Evolutionary conservation across 306 rosid species (phyloP).

Genomic region (Senna siamea): DNA sequence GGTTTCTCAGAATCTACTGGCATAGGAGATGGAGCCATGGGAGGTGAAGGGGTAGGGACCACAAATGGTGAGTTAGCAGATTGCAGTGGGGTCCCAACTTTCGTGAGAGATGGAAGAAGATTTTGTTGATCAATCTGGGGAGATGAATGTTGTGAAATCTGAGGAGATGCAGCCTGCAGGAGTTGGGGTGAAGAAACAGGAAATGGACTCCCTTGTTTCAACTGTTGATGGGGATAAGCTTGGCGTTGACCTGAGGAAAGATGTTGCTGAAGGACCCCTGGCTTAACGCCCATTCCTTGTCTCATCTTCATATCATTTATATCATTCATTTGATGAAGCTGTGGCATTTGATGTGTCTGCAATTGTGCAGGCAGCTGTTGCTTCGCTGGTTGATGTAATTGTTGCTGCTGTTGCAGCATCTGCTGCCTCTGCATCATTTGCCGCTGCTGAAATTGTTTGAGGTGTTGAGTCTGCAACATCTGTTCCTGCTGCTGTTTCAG

Average conservation of each 20-base stretch:
- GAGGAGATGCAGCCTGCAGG: constrained; percentile 92
- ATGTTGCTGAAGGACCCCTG: constrained; percentile 80
- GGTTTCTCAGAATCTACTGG: constrained; percentile 93
- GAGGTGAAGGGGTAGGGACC: constrained; percentile 88
- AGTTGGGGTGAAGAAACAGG: constrained; percentile 76
- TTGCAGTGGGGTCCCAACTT: constrained; percentile 88
- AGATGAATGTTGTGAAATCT: constrained; percentile 89
- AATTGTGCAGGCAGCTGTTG: constrained; percentile 65
- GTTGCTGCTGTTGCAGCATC: constrained; percentile 55
- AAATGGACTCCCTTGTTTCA: constrained; percentile 72
- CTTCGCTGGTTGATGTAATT: constrained; percentile 67
- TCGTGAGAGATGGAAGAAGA: constrained; percentile 62
- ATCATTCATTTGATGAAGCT: constrained; percentile 81
- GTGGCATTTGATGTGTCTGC: constrained; percentile 78
- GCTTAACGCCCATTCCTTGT: constrained; percentile 65
- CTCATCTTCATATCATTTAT: constrained; percentile 78
- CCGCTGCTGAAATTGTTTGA: constrained; percentile 59
- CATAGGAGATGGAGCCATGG: constrained; percentile 94
- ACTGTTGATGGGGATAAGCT: constrained; percentile 72
- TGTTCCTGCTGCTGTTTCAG: constrained; percentile 73
- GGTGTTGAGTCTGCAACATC: constrained; percentile 62
- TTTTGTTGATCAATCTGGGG: constrained; percentile 95
- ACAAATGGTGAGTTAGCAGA: constrained; percentile 88
- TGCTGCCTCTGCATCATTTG: constrained; percentile 58
- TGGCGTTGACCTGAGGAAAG: constrained; percentile 70